A percentile compares a stretch with the other conserved stretches of the same genome.
Conservation (phyloP, 805 yeast species). For the Jamesozyma piceae region DNA sequence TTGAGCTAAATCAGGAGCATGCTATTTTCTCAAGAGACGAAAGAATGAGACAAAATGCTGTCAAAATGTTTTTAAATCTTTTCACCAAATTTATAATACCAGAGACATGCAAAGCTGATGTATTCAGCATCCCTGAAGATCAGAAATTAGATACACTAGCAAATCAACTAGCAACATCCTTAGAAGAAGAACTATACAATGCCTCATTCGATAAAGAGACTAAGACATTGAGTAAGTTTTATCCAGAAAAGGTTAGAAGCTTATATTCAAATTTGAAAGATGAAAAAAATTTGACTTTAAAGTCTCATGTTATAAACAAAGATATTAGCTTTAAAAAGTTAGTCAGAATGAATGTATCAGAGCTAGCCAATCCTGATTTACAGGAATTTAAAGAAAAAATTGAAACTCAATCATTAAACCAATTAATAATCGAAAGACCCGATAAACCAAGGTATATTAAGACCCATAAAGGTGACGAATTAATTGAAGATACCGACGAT, state of each 20-base stretch:
- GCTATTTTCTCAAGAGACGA: slow-evolving; percentile 10
- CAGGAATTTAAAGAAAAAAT: slow-evolving; percentile 63
- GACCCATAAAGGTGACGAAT: slow-evolving; percentile 83
- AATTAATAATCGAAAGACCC: slow-evolving; percentile 54
- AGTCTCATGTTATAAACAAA: slow-evolving; percentile 48
- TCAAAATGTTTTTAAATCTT: slow-evolving; percentile 41
- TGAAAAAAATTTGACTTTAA: slow-evolving; percentile 45
- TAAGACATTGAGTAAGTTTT: slow-evolving; percentile 24
- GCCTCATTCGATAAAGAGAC: slow-evolving; percentile 28
- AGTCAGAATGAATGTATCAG: slow-evolving; percentile 59
- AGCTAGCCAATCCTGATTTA: slow-evolving; percentile 68
- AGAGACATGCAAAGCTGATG: slow-evolving; percentile 12
- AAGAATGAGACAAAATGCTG: slow-evolving; percentile 41
- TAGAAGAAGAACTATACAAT: slow-evolving; percentile 43
- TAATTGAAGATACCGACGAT: slow-evolving; percentile 49
- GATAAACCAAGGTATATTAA: slow-evolving; percentile 58
- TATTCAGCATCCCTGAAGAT: slow-evolving; percentile 25
- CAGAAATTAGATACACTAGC: slow-evolving; percentile 30
- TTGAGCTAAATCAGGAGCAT: slow-evolving; percentile 6
- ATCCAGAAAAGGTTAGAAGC: slow-evolving; percentile 62
- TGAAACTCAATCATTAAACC: slow-evolving; percentile 56
- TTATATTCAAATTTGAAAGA: slow-evolving; percentile 51
- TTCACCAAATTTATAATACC: slow-evolving; percentile 33
- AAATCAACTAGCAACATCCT: slow-evolving; percentile 37
- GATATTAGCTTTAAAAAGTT: slow-evolving; percentile 47